Evolutionary conservation across 805 yeast species (phyloP), one percentile per base, ranked within the genome.

Genomic region (Nakazawaea siamensis): DNA sequence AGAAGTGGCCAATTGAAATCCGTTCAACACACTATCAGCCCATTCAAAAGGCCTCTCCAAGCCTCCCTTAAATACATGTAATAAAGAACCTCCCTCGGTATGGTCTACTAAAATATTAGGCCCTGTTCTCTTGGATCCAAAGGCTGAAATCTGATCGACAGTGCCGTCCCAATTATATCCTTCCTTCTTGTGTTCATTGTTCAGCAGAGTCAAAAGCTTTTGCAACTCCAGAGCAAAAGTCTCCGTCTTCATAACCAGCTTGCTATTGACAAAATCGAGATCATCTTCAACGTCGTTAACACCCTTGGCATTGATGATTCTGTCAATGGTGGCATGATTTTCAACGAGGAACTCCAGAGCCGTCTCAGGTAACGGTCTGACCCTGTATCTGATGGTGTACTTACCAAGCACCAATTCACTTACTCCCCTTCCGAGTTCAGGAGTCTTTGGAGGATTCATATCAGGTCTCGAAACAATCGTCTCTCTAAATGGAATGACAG

Each of bases 401-500:
- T 68, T 67, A 13, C 75, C 86, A 13, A 82, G 50, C 9, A 60
- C 64, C 30, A 77, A 54, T 27, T 66, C 68, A 8, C 60, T 53
- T 2, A 63, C 64, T 27, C 80, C 79, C 45, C 78, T 62, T 4
- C 69, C 75, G 6, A 64, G 40, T 15, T 58, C 66, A 0, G 64
- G 42, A 37, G 64, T 53, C 39, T 64, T 71, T 4, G 70, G 58
- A 1, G 75, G 64, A 29, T 68, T 70, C 66, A 76, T 60, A 11
- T 71, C 78, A 9, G 70, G 55, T 4, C 62, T 60, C 3, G 58
- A 57, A 12, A 73, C 57, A 31, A 85, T 75, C 0, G 97, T 84
- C 54, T 92, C 99, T 42, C 95, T 64, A 53, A 81, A 92, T 9
- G 98, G 97, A 44, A 92, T 94, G 16, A 83, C 90, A 0, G 98